These are phyloP conservation scores for Sphaerosporella brunnea DNA, from an alignment of 495 filamentous ascomycete genomes.

Conservation along the genomic window DNA sequence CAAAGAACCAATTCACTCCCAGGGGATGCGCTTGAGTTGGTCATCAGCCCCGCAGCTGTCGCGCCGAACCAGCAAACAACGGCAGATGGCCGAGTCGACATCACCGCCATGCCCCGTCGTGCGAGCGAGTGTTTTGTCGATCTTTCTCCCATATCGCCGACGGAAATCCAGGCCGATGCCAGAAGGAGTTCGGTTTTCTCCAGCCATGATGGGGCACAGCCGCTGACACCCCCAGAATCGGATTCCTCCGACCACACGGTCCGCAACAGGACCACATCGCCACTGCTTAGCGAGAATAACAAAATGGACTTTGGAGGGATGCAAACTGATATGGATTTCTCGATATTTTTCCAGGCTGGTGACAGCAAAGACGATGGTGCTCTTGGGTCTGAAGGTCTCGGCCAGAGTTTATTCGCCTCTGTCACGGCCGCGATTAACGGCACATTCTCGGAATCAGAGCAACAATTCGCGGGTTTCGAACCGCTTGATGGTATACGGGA, in stretches of 20 bases:
- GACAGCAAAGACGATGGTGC: neutral
- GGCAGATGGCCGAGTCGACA: too few relatives aligned
- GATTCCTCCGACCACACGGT: neutral
- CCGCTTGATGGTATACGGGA: neutral
- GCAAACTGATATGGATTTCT: neutral
- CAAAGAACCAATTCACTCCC: neutral
- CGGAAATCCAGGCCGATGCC: too few relatives aligned
- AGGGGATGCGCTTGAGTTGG: too few relatives aligned
- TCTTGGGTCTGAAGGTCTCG: neutral
- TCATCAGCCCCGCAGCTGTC: too few relatives aligned
- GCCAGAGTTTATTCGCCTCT: neutral
- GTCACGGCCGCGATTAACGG: neutral
- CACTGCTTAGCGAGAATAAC: neutral
- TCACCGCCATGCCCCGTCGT: too few relatives aligned
- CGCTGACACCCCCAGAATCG: conserved; percentile 1
- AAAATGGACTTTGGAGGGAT: neutral
- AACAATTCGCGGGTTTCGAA: neutral
- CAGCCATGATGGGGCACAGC: neutral
- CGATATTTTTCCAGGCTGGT: neutral
- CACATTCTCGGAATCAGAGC: neutral
- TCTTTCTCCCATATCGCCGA: too few relatives aligned
- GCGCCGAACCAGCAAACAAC: too few relatives aligned
- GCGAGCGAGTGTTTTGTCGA: too few relatives aligned
- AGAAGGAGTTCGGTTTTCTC: neutral
- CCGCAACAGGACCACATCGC: neutral